Conservation (phyloP, 768 basidiomycete genomes). For the Hemileccinum rubropunctum region DNA sequence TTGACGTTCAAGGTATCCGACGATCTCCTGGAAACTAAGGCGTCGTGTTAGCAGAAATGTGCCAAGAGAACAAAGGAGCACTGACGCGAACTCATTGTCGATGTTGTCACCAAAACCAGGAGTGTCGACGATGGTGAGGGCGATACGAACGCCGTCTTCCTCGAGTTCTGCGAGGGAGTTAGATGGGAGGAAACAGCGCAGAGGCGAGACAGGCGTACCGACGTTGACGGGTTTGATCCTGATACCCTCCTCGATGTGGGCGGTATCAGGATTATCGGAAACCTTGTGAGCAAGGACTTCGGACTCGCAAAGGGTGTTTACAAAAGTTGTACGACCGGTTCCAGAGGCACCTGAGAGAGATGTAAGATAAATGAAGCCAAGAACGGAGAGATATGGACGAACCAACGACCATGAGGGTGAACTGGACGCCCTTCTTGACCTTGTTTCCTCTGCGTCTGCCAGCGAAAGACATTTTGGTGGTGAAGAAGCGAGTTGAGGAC, state of each 20-base stretch:
- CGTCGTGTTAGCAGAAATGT: constrained; percentile 4
- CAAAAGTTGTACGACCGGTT: constrained; percentile 96
- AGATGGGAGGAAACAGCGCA: neutral
- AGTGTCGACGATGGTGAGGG: constrained; percentile 96
- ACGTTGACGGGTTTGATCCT: constrained; percentile 94
- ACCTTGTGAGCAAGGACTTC: constrained; percentile 89
- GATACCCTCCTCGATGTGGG: constrained; percentile 92
- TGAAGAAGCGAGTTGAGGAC: constrained; percentile 29
- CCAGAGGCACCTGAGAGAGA: constrained; percentile 84
- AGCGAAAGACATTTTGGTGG: constrained; percentile 71
- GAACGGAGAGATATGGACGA: constrained; percentile 31
- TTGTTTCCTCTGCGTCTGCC: constrained; percentile 89
- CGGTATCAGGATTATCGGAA: constrained; percentile 79
- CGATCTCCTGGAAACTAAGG: constrained; percentile 91
- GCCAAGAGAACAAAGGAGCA: constrained; percentile 17
- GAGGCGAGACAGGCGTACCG: constrained; percentile 43
- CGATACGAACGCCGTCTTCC: constrained; percentile 97
- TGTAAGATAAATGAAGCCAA: neutral
- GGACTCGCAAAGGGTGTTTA: constrained; percentile 98
- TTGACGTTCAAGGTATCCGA: constrained; percentile 95
- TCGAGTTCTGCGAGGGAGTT: constrained; percentile 70
- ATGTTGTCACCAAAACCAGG: constrained; percentile 99
- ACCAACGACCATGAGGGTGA: constrained; percentile 99
- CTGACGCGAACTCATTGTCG: constrained; percentile 97
- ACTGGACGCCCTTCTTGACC: constrained; percentile 98